Evolutionary conservation across 352 stramenopile species (phyloP).

Genomic region (Peronospora farinosa): DNA sequence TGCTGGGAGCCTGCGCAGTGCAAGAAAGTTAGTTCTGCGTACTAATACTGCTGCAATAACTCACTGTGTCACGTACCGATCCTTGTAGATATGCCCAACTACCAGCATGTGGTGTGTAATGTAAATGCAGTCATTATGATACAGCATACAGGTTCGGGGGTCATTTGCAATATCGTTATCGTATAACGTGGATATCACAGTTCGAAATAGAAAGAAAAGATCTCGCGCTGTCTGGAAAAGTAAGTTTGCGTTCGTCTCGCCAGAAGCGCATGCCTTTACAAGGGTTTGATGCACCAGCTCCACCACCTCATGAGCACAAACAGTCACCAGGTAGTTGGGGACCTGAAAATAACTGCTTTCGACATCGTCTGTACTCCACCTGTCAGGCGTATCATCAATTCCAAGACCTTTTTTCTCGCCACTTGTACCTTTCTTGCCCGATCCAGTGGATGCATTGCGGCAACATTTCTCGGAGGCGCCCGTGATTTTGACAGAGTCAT

Average conservation of each 20-base stretch:
- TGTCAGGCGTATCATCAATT: neutral
- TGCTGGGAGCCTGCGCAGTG: slow-evolving; percentile 34
- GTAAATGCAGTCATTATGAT: slow-evolving; percentile 83
- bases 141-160: slow-evolving; percentile 61
- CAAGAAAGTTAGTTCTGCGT: neutral
- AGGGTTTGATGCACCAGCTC: slow-evolving; percentile 61
- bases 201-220: slow-evolving; percentile 64
- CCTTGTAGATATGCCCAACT: slow-evolving; percentile 69
- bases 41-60: too few species aligned
- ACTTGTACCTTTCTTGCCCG: slow-evolving; percentile 35
- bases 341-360: slow-evolving; percentile 58
- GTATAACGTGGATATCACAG: slow-evolving; percentile 62
- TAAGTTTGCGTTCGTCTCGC: slow-evolving; percentile 37
- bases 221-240: slow-evolving; percentile 81
- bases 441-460: slow-evolving; percentile 32
- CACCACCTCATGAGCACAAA: slow-evolving; percentile 52
- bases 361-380: slow-evolving; percentile 20
- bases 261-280: slow-evolving; percentile 47
- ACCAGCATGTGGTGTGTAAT: slow-evolving; percentile 76
- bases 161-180: slow-evolving; percentile 63
- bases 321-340: slow-evolving; percentile 54
- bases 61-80: slow-evolving; percentile 37
- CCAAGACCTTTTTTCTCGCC: slow-evolving; percentile 4
- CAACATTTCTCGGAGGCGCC: slow-evolving; percentile 50
- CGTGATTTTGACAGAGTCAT: slow-evolving; percentile 54